Percentiles rank a stretch among this genome's conserved stretches.
Evolutionary conservation across 2,329 filamentous ascomycete genomes (phyloP).

Genomic region (Sphaerulina populicola): DNA sequence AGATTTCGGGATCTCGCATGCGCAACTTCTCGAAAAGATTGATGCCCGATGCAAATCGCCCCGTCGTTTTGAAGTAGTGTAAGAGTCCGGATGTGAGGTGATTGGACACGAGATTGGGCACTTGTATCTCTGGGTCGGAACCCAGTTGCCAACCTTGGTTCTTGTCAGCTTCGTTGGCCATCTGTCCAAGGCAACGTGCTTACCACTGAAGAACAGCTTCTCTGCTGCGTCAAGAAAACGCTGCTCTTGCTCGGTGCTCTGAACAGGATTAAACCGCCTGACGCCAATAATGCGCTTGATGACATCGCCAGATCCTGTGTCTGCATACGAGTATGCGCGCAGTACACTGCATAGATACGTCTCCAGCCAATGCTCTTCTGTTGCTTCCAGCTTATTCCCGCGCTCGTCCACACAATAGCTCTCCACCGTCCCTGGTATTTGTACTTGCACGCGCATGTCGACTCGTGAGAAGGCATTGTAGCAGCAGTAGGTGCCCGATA

Average conservation of each 20-base stretch:
- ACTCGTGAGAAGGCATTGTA: slow-evolving; percentile 98
- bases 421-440: slow-evolving; percentile 91
- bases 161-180: slow-evolving; percentile 5
- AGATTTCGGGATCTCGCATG: slow-evolving; percentile 83
- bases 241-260: slow-evolving; percentile 96
- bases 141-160: slow-evolving; percentile 78
- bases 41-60: slow-evolving; percentile 87
- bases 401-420: slow-evolving; percentile 96
- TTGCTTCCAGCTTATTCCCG: slow-evolving; percentile 86
- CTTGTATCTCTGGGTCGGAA: slow-evolving; percentile 93
- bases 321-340: slow-evolving; percentile 90
- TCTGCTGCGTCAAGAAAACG: slow-evolving; percentile 92
- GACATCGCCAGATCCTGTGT: slow-evolving; percentile 85
- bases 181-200: not conserved
- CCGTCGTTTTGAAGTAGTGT: slow-evolving; percentile 91
- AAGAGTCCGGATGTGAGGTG: slow-evolving; percentile 89
- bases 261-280: slow-evolving; percentile 91
- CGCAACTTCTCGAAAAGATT: slow-evolving; percentile 96
- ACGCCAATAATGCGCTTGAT: slow-evolving; percentile 98
- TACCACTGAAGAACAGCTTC: slow-evolving; percentile 86
- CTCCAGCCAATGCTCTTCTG: slow-evolving; percentile 92
- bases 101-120: slow-evolving; percentile 93
- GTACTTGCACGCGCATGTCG: slow-evolving; percentile 97
- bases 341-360: slow-evolving; percentile 94
- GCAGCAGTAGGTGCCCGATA: slow-evolving; percentile 92